phyloP scores from a whole-genome alignment of 352 stramenopile genomes.

The Detonula confervacea region DNA sequence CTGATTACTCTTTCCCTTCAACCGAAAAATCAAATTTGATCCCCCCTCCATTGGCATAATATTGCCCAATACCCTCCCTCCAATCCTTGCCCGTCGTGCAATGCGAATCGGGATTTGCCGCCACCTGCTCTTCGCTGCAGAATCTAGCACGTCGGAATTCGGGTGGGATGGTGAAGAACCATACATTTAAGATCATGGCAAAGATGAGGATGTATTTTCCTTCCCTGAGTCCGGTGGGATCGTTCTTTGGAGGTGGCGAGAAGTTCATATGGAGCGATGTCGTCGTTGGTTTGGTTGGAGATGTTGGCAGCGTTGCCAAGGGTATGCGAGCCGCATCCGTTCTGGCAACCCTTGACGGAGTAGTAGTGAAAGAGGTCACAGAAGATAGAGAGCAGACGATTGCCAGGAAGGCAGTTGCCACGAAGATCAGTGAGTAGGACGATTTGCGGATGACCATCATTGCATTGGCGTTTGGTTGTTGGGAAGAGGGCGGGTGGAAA shows the following conservation, averaged over 20 bases:
- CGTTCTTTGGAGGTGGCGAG: conserved; percentile 10
- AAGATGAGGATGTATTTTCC: conserved; percentile 48
- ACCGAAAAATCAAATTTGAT: conserved; percentile 76
- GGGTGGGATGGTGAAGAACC: conserved; percentile 69
- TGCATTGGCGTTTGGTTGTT: no score
- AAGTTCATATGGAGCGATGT: conserved; percentile 27
- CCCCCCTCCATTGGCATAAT: conserved; percentile 72
- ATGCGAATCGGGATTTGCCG: conserved; percentile 41
- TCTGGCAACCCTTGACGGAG: background rate
- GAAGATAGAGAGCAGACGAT: background rate
- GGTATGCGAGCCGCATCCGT: background rate
- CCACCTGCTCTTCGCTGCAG: conserved; percentile 52
- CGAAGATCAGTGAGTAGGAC: background rate
- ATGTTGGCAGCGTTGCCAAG: background rate
- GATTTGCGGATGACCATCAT: background rate
- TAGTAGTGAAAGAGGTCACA: conserved; percentile 8
- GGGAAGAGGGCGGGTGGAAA: no score
- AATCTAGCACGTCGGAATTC: conserved; percentile 72
- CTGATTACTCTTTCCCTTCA: conserved; percentile 39
- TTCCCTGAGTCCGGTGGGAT: conserved; percentile 19
- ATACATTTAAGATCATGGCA: conserved; percentile 55
- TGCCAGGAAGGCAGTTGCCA: background rate
- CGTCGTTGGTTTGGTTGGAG: conserved; percentile 7
- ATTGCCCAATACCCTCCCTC: conserved; percentile 56
- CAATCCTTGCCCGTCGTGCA: conserved; percentile 63